Conservation (phyloP, 345 rosid species). For the Cardamine occulta region DNA sequence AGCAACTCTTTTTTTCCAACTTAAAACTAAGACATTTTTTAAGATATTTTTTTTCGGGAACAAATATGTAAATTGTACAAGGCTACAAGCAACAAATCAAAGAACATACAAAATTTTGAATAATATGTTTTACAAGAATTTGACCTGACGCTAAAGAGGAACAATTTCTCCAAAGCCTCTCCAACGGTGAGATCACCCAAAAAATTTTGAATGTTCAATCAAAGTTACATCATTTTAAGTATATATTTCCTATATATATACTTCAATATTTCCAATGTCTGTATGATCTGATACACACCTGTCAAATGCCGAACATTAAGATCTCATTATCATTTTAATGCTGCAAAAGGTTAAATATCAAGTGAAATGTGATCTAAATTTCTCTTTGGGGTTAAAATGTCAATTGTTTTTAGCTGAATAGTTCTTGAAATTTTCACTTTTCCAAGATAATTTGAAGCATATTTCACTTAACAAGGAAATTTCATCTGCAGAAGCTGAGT, state of each 20-base stretch:
- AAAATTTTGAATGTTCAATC: neutral
- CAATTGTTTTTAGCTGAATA: too few relatives aligned
- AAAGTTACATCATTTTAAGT: constrained; percentile 8
- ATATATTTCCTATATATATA: constrained; percentile 16
- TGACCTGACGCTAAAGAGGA: constrained; percentile 14
- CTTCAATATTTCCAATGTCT: constrained; percentile 21
- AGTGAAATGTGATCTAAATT: too few relatives aligned
- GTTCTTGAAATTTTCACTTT: too few relatives aligned
- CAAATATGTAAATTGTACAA: constrained; percentile 4
- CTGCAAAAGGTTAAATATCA: neutral
- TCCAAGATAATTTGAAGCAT: too few relatives aligned
- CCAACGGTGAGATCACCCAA: neutral
- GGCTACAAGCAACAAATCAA: constrained; percentile 11
- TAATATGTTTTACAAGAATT: constrained; percentile 19
- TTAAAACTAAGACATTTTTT: too few relatives aligned
- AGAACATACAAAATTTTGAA: neutral
- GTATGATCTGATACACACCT: constrained; percentile 20
- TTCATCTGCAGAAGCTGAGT: too few relatives aligned
- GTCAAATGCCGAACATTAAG: neutral
- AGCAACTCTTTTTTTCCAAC: too few relatives aligned
- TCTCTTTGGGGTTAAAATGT: too few relatives aligned
- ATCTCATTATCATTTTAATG: neutral
- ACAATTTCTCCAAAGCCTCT: neutral
- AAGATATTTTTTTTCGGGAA: neutral
- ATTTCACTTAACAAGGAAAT: too few relatives aligned